A percentile compares a stretch with the other conserved stretches of the same genome.
phyloP scores from a whole-genome alignment of 805 yeast genomes.

The Hanseniaspora mollemarum region DNA sequence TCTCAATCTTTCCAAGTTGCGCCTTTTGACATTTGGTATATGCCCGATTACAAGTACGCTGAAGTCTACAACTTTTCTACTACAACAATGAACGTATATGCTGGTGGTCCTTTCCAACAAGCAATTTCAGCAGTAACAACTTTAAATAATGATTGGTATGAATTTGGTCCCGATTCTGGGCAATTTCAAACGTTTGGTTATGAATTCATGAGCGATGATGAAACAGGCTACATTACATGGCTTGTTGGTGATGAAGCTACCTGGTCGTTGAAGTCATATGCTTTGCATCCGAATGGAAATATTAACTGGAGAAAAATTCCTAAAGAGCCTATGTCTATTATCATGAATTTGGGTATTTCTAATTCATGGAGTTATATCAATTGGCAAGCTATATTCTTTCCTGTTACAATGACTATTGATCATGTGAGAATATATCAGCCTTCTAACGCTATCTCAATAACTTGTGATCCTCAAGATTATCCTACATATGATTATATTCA shows the following conservation, averaged over 20 bases:
- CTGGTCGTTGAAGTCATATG: slow-evolving; percentile 55
- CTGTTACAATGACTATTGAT: slow-evolving; percentile 64
- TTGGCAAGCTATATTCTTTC: slow-evolving; percentile 74
- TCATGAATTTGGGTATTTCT: slow-evolving; percentile 81
- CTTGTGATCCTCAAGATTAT: slow-evolving; percentile 77
- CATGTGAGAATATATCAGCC: slow-evolving; percentile 92
- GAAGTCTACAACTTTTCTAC: slow-evolving; percentile 58
- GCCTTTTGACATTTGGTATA: slow-evolving; percentile 89
- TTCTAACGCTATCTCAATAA: slow-evolving; percentile 41
- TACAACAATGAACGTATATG: slow-evolving; percentile 73
- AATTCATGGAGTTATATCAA: slow-evolving; percentile 89
- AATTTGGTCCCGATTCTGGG: slow-evolving; percentile 41
- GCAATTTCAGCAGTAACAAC: slow-evolving; percentile 78
- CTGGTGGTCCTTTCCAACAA: slow-evolving; percentile 91
- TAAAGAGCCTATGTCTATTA: slow-evolving; percentile 85
- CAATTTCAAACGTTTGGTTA: slow-evolving; percentile 63
- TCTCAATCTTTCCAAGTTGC: slow-evolving; percentile 91
- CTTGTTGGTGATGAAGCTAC: slow-evolving; percentile 73
- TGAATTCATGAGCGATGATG: slow-evolving; percentile 64
- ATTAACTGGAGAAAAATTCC: slow-evolving; percentile 70
- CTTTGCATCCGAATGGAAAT: slow-evolving; percentile 85
- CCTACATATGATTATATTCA: slow-evolving; percentile 82
- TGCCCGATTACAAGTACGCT: slow-evolving; percentile 73
- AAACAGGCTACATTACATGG: slow-evolving; percentile 72
- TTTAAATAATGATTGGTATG: slow-evolving; percentile 74